Base-by-base conservation (phyloP, 108 stramenopile genomes). In the Cyclotella kingstonii region DNA sequence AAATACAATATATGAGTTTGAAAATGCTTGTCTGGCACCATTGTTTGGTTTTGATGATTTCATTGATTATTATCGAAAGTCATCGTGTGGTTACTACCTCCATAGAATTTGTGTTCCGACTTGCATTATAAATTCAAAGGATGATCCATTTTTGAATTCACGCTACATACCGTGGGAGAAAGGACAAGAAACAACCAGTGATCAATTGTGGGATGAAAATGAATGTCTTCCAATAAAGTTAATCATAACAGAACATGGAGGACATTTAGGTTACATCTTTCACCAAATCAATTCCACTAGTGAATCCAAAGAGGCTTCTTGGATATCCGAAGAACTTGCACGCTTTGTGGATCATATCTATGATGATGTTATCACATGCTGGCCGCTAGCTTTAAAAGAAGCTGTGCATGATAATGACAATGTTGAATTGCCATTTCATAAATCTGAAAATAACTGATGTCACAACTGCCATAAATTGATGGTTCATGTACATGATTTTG, bases 71-170 rank as follows among this genome's bases (percentile, higher is more conserved):
- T 93, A 93, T 68, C 67, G 79, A 15, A 64, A 86, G 38, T 66
- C 61, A 1, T 79, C 80, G 0, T 84, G 80, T 34, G 50, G 77
- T 17, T 69, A 70, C 17, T 81, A 49, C 36, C 40, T 93, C 17
- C 71, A 83, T 17, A 40, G 62, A 0, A 75, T 93, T 17, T 52
- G 73, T 18, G 89, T 90, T 7, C 92, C 92, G 9, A 59, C 83
- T 27, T 71, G 79, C 9, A 69, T 93, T 25, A 46, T 90, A 3
- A 85, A 89, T 68, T 75, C 92, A 1, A 48, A 48, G 27, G 89
- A 93, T 60, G 92, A 93, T 56, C 92, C 92, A 19, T 90, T 93
- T 60, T 83, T 93, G 27, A 63, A 72, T 44, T 60, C 66, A 50
- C 68, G 52, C 63, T 80, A 41, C 46, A 14, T 46, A n/a, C 58